These are phyloP conservation scores for Vitis amurensis DNA, from an alignment of 164 flowering plant genomes.

Conservation along the genomic window DNA sequence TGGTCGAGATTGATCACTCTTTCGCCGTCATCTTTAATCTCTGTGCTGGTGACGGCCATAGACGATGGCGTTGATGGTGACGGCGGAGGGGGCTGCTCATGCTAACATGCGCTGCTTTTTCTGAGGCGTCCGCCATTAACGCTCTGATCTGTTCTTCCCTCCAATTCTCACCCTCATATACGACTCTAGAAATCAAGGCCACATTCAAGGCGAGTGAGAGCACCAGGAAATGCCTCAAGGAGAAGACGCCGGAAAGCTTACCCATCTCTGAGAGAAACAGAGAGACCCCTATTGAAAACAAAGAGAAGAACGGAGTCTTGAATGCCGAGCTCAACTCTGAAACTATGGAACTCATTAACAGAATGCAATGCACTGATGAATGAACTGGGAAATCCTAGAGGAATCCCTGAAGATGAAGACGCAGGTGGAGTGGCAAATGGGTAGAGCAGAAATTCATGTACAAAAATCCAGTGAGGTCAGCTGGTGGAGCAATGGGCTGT, in stretches of 20 bases:
- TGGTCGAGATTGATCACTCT: constrained; percentile 68
- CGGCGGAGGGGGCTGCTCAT: neutral
- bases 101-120: constrained; percentile 1
- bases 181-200: constrained; percentile 31
- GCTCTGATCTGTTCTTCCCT: neutral
- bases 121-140: neutral
- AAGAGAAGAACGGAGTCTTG: neutral
- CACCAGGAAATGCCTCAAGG: constrained; percentile 38
- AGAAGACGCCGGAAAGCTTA: constrained; percentile 12
- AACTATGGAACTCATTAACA: neutral
- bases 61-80: neutral
- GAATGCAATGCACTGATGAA: neutral
- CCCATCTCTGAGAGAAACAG: constrained; percentile 12
- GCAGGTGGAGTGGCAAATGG: too few species aligned
- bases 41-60: neutral
- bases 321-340: neutral
- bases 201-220: constrained; percentile 59
- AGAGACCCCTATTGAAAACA: neutral
- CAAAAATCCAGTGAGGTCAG: too few species aligned
- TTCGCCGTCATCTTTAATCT: constrained; percentile 14
- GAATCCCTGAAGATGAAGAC: too few species aligned
- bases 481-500: too few species aligned
- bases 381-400: too few species aligned
- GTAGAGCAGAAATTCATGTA: too few species aligned
- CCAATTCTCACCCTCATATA: constrained; percentile 10